Percentiles rank a stretch among this genome's conserved stretches.
These are phyloP conservation scores for Fremontodendron californicum DNA, from an alignment of 345 rosid genomes.

Conservation along the genomic window DNA sequence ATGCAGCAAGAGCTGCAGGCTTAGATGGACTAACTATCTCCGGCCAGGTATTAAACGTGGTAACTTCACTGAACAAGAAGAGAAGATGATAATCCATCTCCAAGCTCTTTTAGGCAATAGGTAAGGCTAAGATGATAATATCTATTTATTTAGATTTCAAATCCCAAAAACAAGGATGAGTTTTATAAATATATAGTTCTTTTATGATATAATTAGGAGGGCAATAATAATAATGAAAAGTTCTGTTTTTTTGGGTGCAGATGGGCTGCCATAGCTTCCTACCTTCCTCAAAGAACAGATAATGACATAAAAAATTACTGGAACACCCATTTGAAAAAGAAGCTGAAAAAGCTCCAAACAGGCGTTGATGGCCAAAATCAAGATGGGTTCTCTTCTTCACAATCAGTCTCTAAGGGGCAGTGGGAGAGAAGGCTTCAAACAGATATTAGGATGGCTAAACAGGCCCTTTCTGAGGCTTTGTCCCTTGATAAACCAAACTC, in stretches of 20 bases:
- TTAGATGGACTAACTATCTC: conserved; percentile 95
- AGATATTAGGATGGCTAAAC: conserved; percentile 78
- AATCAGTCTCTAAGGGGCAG: conserved; percentile 7
- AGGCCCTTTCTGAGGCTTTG: conserved; percentile 75
- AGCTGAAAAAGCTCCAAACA: conserved; percentile 56
- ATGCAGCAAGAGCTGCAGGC: conserved; percentile 98
- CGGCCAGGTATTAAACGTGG: conserved; percentile 95
- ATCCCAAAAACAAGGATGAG: neutral
- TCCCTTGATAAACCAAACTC: conserved; percentile 42
- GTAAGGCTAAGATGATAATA: conserved; percentile 21
- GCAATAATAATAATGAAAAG: neutral
- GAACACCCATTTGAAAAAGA: conserved; percentile 90
- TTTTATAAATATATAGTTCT: too few relatives aligned
- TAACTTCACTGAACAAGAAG: conserved; percentile 78
- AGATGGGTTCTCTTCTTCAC: conserved; percentile 37
- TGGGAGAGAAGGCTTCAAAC: conserved; percentile 58
- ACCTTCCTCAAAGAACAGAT: conserved; percentile 94
- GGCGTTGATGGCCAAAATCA: conserved; percentile 28
- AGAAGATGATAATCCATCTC: conserved; percentile 91
- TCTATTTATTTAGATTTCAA: neutral
- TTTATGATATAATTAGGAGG: neutral
- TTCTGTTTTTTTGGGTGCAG: conserved; percentile 30
- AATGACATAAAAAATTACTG: conserved; percentile 92
- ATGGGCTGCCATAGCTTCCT: conserved; percentile 99
- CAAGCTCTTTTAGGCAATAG: conserved; percentile 97